A percentile compares a stretch with the other conserved stretches of the same genome.
phyloP scores from a whole-genome alignment of 2,329 filamentous ascomycete genomes.

The Ophiocordyceps polyrhachis-furcata region DNA sequence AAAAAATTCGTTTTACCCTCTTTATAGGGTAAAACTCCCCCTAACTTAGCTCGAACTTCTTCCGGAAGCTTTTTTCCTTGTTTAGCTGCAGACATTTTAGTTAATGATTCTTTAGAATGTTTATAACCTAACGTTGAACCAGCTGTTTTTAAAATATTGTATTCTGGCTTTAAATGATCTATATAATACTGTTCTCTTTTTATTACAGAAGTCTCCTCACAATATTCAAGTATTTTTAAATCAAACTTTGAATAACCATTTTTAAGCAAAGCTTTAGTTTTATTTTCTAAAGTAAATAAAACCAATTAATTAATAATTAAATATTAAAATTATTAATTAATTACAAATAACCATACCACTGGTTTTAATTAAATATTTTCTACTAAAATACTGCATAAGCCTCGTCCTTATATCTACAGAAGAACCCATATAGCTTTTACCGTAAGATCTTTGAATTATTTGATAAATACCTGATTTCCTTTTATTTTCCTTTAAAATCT shows the following conservation, averaged over 20 bases:
- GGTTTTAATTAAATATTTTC: neutral
- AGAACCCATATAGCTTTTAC: neutral
- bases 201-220: neutral
- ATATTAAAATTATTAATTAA: neutral
- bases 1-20: too few species aligned
- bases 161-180: neutral
- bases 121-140: neutral
- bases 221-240: neutral
- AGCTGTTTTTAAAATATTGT: neutral
- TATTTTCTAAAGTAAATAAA: neutral
- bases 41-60: neutral
- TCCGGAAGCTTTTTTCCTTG: neutral
- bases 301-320: neutral
- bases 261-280: neutral
- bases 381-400: neutral
- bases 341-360: neutral
- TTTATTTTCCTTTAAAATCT: neutral
- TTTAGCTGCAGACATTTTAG: neutral
- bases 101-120: neutral
- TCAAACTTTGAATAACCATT: neutral
- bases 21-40: too few species aligned
- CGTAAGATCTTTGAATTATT: neutral
- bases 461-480: neutral
- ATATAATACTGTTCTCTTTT: neutral
- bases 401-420: neutral